phyloP scores from a whole-genome alignment of 495 filamentous ascomycete genomes.

The Aspergillus heteromorphus region DNA sequence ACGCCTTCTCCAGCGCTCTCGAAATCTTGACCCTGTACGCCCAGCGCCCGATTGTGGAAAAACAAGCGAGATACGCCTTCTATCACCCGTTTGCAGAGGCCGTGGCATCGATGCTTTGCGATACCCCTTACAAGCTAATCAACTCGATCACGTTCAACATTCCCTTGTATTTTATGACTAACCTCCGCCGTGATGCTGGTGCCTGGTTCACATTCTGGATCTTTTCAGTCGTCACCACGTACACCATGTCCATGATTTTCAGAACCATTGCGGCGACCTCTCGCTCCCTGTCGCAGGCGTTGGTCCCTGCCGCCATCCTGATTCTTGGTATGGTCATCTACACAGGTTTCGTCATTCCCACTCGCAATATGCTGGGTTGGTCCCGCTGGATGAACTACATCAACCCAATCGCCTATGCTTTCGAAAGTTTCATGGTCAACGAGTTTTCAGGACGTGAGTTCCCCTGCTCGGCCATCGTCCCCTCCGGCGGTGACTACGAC shows the following conservation, averaged over 20 bases:
- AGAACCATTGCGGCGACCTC: conserved; percentile 28
- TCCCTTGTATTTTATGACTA: conserved; percentile 49
- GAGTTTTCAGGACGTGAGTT: neutral
- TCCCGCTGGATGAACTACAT: conserved; percentile 49
- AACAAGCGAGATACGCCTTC: conserved; percentile 53
- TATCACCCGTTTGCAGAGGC: conserved; percentile 55
- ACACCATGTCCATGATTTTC: conserved; percentile 45
- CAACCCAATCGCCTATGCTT: conserved; percentile 51
- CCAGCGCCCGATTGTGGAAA: conserved; percentile 55
- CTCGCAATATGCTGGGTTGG: conserved; percentile 31
- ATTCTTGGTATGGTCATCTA: conserved; percentile 29
- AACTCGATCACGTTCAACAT: conserved; percentile 41
- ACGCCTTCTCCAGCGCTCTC: conserved; percentile 69
- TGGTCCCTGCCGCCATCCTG: conserved; percentile 27
- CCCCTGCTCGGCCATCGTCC: neutral
- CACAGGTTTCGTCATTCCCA: conserved; percentile 29
- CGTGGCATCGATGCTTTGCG: conserved; percentile 47
- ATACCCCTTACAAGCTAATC: conserved; percentile 49
- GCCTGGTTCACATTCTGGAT: conserved; percentile 51
- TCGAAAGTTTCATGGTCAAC: neutral
- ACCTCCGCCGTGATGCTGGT: conserved; percentile 29
- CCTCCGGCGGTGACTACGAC: conserved; percentile 26
- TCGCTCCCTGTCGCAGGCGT: conserved; percentile 30
- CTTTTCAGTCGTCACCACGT: conserved; percentile 36
- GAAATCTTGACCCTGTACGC: conserved; percentile 56